These are phyloP conservation scores for Salvia splendens DNA, from an alignment of 257 asterid species.

Conservation along the genomic window DNA sequence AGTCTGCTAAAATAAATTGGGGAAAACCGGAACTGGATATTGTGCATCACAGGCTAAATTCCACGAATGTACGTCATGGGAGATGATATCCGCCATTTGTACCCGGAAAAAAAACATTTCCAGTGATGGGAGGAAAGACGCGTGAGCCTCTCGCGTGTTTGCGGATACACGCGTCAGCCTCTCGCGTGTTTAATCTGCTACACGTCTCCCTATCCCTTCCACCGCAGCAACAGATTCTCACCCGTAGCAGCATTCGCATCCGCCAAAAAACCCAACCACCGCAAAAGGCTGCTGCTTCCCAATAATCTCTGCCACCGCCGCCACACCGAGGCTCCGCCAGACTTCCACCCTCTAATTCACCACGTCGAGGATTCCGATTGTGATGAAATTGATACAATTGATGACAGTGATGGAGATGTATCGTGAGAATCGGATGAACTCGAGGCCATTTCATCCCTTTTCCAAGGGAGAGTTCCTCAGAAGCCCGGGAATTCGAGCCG, in stretches of 20 bases:
- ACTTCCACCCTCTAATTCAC: slow-evolving; percentile 39
- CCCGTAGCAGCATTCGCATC: slow-evolving; percentile 35
- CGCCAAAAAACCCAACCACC: slow-evolving; percentile 31
- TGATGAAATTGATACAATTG: slow-evolving; percentile 26
- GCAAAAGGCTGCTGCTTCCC: slow-evolving; percentile 48
- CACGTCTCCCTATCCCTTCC: slow-evolving; percentile 23
- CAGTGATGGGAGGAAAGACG: too few species aligned
- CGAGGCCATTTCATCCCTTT: slow-evolving; percentile 85
- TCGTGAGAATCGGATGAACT: slow-evolving; percentile 74
- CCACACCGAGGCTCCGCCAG: slow-evolving; percentile 61
- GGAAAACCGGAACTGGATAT: not conserved
- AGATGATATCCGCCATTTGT: too few species aligned
- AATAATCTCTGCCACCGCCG: slow-evolving; percentile 61
- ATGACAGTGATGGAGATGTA: slow-evolving; percentile 34
- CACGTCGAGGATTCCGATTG: slow-evolving; percentile 27
- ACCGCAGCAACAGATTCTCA: slow-evolving; percentile 27
- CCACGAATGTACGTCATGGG: too few species aligned
- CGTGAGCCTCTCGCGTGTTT: too few species aligned
- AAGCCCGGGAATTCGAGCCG: slow-evolving; percentile 69
- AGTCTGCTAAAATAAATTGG: not conserved
- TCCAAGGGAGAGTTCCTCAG: slow-evolving; percentile 73
- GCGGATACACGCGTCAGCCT: too few species aligned
- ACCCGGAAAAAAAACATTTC: too few species aligned
- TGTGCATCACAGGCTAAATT: too few species aligned
- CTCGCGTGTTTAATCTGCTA: slow-evolving; percentile 31